Percentiles rank a stretch among this genome's conserved stretches.
Evolutionary conservation across 2,329 filamentous ascomycete species (phyloP).

Genomic region (Dactylellina sp.): DNA sequence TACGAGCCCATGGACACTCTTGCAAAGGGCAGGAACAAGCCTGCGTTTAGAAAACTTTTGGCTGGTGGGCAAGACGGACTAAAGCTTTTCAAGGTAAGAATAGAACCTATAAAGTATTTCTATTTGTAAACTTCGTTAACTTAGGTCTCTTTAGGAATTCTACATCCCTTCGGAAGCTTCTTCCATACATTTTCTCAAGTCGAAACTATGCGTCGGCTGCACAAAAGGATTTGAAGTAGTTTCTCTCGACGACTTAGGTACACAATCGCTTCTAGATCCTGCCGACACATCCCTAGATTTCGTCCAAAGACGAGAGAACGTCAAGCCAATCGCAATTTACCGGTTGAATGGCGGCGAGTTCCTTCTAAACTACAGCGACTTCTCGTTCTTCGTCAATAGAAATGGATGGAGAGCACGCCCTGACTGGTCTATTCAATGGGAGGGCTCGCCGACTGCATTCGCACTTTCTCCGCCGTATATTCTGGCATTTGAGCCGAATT

Average conservation of each 20-base stretch:
- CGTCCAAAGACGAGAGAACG: constrained; percentile 90
- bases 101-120: constrained; percentile 5
- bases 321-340: constrained; percentile 96
- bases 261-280: constrained; percentile 94
- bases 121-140: constrained; percentile 58
- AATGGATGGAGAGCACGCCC: constrained; percentile 96
- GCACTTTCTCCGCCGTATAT: constrained; percentile 97
- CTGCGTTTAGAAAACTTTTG: constrained; percentile 95
- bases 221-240: constrained; percentile 97
- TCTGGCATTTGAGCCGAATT: constrained; percentile 94
- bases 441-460: constrained; percentile 90
- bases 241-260: constrained; percentile 95
- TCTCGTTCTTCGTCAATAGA: constrained; percentile 98
- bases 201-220: constrained; percentile 95
- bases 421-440: constrained; percentile 98
- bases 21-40: constrained; percentile 93
- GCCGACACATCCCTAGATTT: constrained; percentile 98
- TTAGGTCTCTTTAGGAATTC: constrained; percentile 74
- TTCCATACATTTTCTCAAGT: constrained; percentile 96
- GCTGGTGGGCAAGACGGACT: constrained; percentile 91
- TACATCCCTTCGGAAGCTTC: constrained; percentile 99
- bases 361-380: constrained; percentile 96
- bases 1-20: constrained; percentile 97
- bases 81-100: constrained; percentile 83
- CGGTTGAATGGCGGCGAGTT: constrained; percentile 91